These are phyloP conservation scores for Alternaria gaisen DNA, from an alignment of 2,329 filamentous ascomycete genomes.

Conservation along the genomic window DNA sequence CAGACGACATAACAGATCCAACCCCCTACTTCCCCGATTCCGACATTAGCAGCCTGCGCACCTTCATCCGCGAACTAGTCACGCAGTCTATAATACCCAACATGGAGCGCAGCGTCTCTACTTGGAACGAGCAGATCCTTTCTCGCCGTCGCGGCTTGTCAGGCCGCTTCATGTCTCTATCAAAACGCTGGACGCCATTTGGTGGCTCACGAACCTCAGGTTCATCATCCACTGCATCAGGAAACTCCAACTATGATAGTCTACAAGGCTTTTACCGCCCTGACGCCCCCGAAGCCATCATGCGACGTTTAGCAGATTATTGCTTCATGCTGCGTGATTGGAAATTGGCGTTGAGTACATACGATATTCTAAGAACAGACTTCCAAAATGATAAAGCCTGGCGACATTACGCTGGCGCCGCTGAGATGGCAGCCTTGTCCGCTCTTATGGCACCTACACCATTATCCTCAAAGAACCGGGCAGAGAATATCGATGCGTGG, in stretches of 20 bases:
- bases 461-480: slow-evolving; percentile 76
- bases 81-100: slow-evolving; percentile 93
- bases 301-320: slow-evolving; percentile 94
- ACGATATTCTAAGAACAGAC: slow-evolving; percentile 87
- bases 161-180: slow-evolving; percentile 93
- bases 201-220: slow-evolving; percentile 70
- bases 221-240: slow-evolving; percentile 60
- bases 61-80: slow-evolving; percentile 92
- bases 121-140: slow-evolving; percentile 98
- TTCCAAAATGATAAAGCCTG: slow-evolving; percentile 97
- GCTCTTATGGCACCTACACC: slow-evolving; percentile 79
- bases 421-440: slow-evolving; percentile 93
- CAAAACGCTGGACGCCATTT: slow-evolving; percentile 88
- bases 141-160: slow-evolving; percentile 87
- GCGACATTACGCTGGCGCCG: slow-evolving; percentile 91
- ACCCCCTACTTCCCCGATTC: slow-evolving; percentile 89
- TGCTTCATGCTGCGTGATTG: slow-evolving; percentile 97
- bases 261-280: slow-evolving; percentile 82
- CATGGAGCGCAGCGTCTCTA: slow-evolving; percentile 90
- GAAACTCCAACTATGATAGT: slow-evolving; percentile 77
- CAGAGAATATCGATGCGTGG: slow-evolving; percentile 85
- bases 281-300: slow-evolving; percentile 85
- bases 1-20: slow-evolving; percentile 75
- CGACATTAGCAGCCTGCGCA: slow-evolving; percentile 85
- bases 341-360: slow-evolving; percentile 90